Percentiles rank a stretch among this genome's conserved stretches.
Evolutionary conservation across 306 rosid genomes (phyloP).

Genomic region (Vachellia collinsii): DNA sequence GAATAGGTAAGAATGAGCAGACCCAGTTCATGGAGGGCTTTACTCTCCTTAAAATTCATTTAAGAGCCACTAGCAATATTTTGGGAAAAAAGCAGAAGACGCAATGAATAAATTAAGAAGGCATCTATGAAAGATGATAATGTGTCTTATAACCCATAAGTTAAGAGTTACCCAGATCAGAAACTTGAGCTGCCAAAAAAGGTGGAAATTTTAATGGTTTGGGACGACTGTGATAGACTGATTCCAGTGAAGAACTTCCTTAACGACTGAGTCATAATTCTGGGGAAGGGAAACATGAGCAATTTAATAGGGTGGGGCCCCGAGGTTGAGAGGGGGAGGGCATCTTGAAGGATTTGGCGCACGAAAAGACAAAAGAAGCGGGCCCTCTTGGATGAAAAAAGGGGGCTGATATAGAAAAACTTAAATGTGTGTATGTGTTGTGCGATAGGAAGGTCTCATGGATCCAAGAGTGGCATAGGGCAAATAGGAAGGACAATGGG

Average conservation of each 20-base stretch:
- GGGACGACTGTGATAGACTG: constrained; percentile 37
- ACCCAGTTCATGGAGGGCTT: constrained; percentile 16
- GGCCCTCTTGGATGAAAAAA: constrained; percentile 34
- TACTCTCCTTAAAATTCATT: constrained; percentile 26
- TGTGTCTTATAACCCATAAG: constrained; percentile 34
- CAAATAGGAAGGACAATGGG: constrained; percentile 57
- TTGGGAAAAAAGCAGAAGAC: constrained; percentile 19
- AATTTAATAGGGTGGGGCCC: constrained; percentile 66
- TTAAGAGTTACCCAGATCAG: constrained; percentile 31
- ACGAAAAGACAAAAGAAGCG: constrained; percentile 58
- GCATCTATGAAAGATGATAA: constrained; percentile 28
- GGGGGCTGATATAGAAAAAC: constrained; percentile 39
- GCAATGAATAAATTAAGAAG: constrained; percentile 15
- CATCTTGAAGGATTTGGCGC: constrained; percentile 53
- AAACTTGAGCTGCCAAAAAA: constrained; percentile 42
- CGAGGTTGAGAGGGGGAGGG: constrained; percentile 42
- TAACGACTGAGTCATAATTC: constrained; percentile 23
- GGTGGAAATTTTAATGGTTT: constrained; percentile 43
- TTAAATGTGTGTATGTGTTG: constrained; percentile 38
- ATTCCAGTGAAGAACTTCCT: constrained; percentile 11
- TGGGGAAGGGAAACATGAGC: background rate
- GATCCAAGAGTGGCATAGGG: constrained; percentile 50
- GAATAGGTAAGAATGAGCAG: constrained; percentile 22
- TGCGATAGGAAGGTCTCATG: constrained; percentile 39
- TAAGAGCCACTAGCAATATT: constrained; percentile 20